phyloP scores from a whole-genome alignment of 2,329 filamentous ascomycete species.

The Trichophyton mentagrophytes region DNA sequence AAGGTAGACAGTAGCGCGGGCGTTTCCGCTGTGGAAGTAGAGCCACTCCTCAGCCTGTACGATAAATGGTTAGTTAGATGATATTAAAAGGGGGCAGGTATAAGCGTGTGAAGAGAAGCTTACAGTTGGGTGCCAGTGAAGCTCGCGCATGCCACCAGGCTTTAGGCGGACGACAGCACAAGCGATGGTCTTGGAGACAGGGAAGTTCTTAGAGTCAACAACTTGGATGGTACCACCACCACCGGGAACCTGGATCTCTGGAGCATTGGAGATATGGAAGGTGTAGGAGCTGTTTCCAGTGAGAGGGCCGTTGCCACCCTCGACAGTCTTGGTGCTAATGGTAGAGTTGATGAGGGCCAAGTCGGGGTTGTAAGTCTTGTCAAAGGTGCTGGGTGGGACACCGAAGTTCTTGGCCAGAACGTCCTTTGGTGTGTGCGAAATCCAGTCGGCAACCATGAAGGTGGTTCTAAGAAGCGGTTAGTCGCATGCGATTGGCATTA shows the following conservation, averaged over 20 bases:
- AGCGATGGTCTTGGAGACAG: conserved; percentile 52
- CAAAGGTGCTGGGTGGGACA: conserved; percentile 47
- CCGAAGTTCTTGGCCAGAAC: conserved; percentile 59
- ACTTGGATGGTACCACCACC: conserved; percentile 50
- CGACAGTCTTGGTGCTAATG: conserved; percentile 37
- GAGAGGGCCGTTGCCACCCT: conserved; percentile 37
- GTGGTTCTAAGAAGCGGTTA: conserved; percentile 40
- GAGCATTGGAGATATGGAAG: conserved; percentile 46
- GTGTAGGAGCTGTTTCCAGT: conserved; percentile 49
- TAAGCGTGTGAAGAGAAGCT: conserved; percentile 14
- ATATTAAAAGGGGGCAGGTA: background rate
- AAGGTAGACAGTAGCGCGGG: conserved; percentile 52
- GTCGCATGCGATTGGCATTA: background rate
- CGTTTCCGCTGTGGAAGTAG: conserved; percentile 54
- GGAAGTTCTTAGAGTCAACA: conserved; percentile 56
- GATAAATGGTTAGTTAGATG: background rate
- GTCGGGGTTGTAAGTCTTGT: conserved; percentile 43
- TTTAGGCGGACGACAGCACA: conserved; percentile 52
- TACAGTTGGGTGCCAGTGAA: conserved; percentile 60
- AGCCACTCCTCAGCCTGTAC: conserved; percentile 56
- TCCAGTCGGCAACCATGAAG: conserved; percentile 60
- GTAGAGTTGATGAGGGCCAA: conserved; percentile 52
- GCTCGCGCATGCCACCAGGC: conserved; percentile 50
- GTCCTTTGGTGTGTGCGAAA: conserved; percentile 50
- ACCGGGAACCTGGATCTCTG: conserved; percentile 46